phyloP scores from a whole-genome alignment of 192 early-diverging fungal genomes.

The Funneliformis geosporum region DNA sequence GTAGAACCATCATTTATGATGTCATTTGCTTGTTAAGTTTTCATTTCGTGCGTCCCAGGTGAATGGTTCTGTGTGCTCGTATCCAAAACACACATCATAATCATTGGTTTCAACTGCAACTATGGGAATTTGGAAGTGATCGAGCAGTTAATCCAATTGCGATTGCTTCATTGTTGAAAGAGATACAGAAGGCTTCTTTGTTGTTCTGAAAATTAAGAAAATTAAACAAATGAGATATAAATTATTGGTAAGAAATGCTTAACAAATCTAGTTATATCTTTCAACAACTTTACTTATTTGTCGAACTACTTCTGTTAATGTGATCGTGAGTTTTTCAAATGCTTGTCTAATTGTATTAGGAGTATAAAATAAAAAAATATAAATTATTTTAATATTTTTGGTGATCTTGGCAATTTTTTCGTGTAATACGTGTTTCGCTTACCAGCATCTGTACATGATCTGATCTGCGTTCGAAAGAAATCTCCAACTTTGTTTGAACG shows the following conservation, averaged over 20 bases:
- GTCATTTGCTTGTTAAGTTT: conserved; percentile 4
- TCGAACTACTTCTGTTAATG: too few relatives aligned
- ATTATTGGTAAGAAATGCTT: too few relatives aligned
- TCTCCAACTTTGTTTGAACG: too few relatives aligned
- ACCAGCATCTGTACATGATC: neutral
- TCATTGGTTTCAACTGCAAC: too few relatives aligned
- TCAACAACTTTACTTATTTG: too few relatives aligned
- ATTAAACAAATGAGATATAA: neutral
- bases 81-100: too few relatives aligned
- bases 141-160: neutral
- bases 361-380: neutral
- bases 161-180: neutral
- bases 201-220: neutral
- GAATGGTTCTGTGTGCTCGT: too few relatives aligned
- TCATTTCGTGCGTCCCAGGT: neutral
- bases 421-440: too few relatives aligned
- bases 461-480: too few relatives aligned
- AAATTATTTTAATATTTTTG: neutral
- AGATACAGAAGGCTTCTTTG: neutral
- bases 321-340: neutral
- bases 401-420: neutral
- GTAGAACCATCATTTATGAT: neutral
- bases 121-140: neutral
- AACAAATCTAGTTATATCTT: too few relatives aligned
- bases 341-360: neutral